phyloP scores from a whole-genome alignment of 225 moss, liverwort and hornwort species.

The Marchantia paleacea region DNA sequence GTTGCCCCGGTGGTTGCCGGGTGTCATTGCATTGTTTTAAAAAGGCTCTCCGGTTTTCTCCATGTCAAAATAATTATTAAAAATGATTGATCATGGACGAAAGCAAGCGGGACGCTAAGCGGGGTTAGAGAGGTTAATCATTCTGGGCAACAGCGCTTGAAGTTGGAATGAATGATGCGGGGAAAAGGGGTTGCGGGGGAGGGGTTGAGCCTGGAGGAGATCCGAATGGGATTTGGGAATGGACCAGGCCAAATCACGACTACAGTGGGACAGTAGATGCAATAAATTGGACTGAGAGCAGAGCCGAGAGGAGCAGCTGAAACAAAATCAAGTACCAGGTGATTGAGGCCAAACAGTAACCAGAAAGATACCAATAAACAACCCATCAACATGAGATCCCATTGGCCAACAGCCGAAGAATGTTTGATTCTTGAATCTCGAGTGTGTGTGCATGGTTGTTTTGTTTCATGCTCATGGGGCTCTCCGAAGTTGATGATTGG shows the following conservation, averaged over 20 bases:
- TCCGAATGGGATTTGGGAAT: background rate
- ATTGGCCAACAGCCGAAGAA: background rate
- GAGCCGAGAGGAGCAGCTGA: background rate
- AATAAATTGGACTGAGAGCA: background rate
- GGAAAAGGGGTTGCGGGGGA: too few species aligned
- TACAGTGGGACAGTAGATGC: background rate
- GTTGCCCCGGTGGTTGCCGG: too few species aligned
- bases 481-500: conserved; percentile 1
- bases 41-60: too few species aligned
- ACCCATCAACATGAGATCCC: background rate
- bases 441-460: background rate
- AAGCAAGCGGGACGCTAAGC: too few species aligned
- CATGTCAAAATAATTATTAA: too few species aligned
- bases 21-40: too few species aligned
- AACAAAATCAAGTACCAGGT: conserved; percentile 6
- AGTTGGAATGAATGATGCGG: too few species aligned
- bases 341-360: background rate
- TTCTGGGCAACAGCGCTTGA: too few species aligned
- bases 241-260: background rate
- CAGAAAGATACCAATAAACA: background rate
- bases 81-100: too few species aligned
- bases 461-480: background rate
- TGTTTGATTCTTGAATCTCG: background rate
- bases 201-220: background rate
- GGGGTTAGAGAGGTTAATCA: too few species aligned